Percentiles rank a stretch among this genome's conserved stretches.
phyloP scores from a whole-genome alignment of 768 basidiomycete genomes.

The Trametes cingulata region DNA sequence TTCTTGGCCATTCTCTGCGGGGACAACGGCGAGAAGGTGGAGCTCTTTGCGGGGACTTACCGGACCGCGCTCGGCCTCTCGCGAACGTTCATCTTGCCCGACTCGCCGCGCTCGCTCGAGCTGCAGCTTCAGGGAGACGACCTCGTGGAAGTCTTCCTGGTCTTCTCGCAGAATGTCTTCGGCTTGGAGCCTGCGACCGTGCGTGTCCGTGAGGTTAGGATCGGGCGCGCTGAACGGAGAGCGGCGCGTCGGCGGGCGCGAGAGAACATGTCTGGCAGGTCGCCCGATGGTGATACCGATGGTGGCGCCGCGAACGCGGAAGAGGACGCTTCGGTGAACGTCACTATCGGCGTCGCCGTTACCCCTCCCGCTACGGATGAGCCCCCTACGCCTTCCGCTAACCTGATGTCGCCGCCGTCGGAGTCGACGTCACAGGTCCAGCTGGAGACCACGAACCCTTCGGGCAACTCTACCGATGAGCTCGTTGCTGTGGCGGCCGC shows the following conservation, averaged over 20 bases:
- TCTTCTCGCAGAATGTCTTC: conserved; percentile 90
- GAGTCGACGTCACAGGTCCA: conserved; percentile 24
- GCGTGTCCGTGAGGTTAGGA: conserved; percentile 89
- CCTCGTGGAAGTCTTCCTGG: conserved; percentile 87
- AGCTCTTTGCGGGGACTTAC: conserved; percentile 90
- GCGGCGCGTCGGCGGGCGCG: conserved; percentile 81
- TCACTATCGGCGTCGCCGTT: conserved; percentile 64
- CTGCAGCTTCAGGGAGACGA: conserved; percentile 91
- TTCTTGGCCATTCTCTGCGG: conserved; percentile 93
- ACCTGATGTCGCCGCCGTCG: conserved; percentile 24
- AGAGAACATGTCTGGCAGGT: conserved; percentile 55
- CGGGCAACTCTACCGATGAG: conserved; percentile 59
- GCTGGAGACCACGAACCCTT: conserved; percentile 36
- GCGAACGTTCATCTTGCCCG: conserved; percentile 90
- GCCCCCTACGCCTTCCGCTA: conserved; percentile 20
- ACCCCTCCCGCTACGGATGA: conserved; percentile 32
- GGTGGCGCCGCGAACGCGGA: conserved; percentile 40
- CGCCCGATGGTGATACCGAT: conserved; percentile 42
- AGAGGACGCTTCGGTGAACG: conserved; percentile 46
- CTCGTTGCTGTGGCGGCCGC: conserved; percentile 64
- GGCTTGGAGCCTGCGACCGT: conserved; percentile 92
- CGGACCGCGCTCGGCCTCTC: conserved; percentile 87
- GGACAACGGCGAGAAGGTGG: conserved; percentile 90
- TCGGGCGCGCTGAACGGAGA: conserved; percentile 83
- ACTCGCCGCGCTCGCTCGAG: conserved; percentile 85